Evolutionary conservation across 345 rosid genomes (phyloP), one percentile per base, ranked within the genome.

Genomic region (Zanthoxylum bungeanum): DNA sequence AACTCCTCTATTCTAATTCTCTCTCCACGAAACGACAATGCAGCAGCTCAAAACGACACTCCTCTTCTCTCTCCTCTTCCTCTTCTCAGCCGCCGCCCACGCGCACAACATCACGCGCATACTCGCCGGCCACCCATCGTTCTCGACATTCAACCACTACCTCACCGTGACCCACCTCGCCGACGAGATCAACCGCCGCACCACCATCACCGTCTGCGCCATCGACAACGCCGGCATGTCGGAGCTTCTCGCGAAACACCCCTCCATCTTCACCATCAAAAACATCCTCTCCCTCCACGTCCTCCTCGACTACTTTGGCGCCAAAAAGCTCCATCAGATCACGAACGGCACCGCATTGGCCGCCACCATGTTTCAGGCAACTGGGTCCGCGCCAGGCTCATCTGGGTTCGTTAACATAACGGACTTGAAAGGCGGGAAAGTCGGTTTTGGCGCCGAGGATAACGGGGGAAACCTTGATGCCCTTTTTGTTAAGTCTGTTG

Each of bases 391-490:
- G 51, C 85, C 92, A 0, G 98, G 96, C 0, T 82, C 89, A 8
- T 25, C 96, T 27, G 99, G 99, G 1, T 89, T 93, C 82, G 97
- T 96, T n/a, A 96, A 96, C 73, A 89, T 96, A 14, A 92, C 99
- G 17, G 93, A 87, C 76, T 68, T 88, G 28, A 87, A 78, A 42
- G 96, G 94, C 28, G 98, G 99, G 58, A 96, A 89, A 68, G 99
- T 96, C 25, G 97, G 87, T 0, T 84, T 96, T 40, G 93, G 91
- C 2, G 86, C 93, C 3, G 70, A 74, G 78, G 87, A 86, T 44
- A 88, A 85, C 49, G 88, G 77, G 9, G 94, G 94, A 19, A 83
- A 44, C 24, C 77, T 85, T 3, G 89, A 80, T 8, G 81, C 85
- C 1, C 77, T 59, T 58, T 91, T 77, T 62, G 91, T 96, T 31